These are phyloP conservation scores for Candida chauliodis DNA, from an alignment of 805 yeast genomes.

Conservation along the genomic window DNA sequence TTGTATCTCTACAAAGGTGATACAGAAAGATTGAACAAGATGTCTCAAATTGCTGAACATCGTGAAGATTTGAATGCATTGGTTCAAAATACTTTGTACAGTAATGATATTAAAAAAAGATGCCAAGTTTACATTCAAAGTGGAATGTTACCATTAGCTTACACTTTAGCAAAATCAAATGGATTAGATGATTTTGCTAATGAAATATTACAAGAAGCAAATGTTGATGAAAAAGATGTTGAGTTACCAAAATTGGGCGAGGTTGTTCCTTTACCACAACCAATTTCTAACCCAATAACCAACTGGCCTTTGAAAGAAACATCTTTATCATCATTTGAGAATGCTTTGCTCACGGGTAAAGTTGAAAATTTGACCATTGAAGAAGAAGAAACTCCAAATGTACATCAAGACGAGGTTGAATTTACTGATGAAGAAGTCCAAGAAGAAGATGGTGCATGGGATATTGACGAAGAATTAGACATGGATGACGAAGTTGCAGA, in stretches of 20 bases:
- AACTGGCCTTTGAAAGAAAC: constrained; percentile 85
- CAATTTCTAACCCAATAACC: constrained; percentile 41
- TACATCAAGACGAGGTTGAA: constrained; percentile 19
- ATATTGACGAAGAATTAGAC: constrained; percentile 72
- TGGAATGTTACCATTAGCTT: constrained; percentile 86
- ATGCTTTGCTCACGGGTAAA: constrained; percentile 69
- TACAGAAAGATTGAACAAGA: constrained; percentile 64
- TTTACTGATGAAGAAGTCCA: constrained; percentile 40
- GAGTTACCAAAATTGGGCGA: constrained; percentile 54
- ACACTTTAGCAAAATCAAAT: constrained; percentile 83
- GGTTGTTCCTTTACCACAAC: constrained; percentile 43
- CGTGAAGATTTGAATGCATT: constrained; percentile 78
- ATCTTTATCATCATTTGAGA: constrained; percentile 77
- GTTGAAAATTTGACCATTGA: constrained; percentile 60
- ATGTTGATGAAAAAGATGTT: constrained; percentile 57
- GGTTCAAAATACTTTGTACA: constrained; percentile 77
- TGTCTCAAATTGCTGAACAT: constrained; percentile 86
- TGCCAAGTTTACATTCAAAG: constrained; percentile 68
- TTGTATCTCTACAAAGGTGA: constrained; percentile 85
- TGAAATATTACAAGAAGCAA: constrained; percentile 67
- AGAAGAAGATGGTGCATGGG: constrained; percentile 68
- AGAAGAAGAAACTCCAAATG: constrained; percentile 24
- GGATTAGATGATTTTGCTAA: constrained; percentile 77
- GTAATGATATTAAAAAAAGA: constrained; percentile 71
- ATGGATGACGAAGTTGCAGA: constrained; percentile 32